Evolutionary conservation across 805 yeast species (phyloP), one percentile per base, ranked within the genome.

Genomic region (Nakazawaea sp.): DNA sequence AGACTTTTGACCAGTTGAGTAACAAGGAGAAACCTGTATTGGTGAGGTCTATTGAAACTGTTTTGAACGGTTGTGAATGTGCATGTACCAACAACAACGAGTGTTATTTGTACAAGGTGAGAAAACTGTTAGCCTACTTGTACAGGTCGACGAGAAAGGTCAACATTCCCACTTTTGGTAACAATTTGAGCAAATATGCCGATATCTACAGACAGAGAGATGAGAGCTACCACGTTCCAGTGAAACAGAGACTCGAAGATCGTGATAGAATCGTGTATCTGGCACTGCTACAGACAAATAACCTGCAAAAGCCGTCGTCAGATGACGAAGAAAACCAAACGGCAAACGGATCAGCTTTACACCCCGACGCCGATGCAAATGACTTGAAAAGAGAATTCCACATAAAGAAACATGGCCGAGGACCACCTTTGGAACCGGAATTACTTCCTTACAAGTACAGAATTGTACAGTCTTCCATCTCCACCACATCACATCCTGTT

Each of bases 1-100:
- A 61, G 20, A 58, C 49, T 25, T 74, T 79, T 52, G 87, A 80
- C 33, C 69, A 68, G 18, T 58, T 81, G 19, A 47, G 63, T 5
- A 75, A 75, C 30, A 59, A 63, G 1, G 77, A 75, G 38, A 77
- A 75, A 46, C 67, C 74, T 3, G 60, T 68, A 13, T 51, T 83
- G 32, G 72, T 82, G 2, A 67, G 76, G 18, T 74, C 83, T 5
- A 64, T 81, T 18, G 87, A 80, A 45, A 71, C 76, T 4, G 61
- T 84, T 9, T 56, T 80, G 32, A 70, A 76, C 40, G 68, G 75
- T 38, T 72, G 72, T 15, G 87, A 79, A 38, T 83, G 94, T 59
- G 76, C 72, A 1, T 72, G 85, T 41, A 57, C 63, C 12, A 63
- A 66, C 1, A 59, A 58, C 27, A 55, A 56, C 21, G 76, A 71